Conservation (phyloP, 768 basidiomycete genomes). For the Rhodotorula graminis region DNA sequence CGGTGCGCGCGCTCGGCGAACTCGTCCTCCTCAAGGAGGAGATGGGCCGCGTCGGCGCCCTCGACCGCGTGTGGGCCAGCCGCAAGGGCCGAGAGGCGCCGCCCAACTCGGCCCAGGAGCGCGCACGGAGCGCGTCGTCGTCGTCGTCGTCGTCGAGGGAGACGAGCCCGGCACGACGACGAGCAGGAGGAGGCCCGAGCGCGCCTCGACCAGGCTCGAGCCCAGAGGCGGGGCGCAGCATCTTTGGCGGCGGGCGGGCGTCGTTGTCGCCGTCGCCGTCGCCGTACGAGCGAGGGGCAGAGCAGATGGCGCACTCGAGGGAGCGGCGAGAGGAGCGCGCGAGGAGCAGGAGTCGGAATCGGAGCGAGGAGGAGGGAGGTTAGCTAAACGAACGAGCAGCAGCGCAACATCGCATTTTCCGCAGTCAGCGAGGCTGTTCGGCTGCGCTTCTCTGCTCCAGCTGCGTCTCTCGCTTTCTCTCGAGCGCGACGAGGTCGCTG, state of each 20-base stretch:
- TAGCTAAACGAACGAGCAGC: no score
- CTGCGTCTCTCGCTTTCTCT: no score
- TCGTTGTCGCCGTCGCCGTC: background rate
- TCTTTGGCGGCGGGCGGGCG: background rate
- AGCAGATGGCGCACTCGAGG: background rate
- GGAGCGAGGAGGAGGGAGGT: background rate
- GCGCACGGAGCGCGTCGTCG: background rate
- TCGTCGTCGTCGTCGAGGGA: background rate
- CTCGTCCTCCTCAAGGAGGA: slow-evolving; percentile 45
- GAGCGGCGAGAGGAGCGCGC: background rate
- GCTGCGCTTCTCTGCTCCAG: no score
- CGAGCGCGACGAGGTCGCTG: no score
- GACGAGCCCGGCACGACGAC: background rate
- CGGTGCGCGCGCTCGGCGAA: slow-evolving; percentile 43
- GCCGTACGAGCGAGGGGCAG: background rate
- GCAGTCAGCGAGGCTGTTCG: no score
- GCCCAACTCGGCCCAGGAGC: background rate
- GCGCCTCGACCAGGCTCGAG: background rate
- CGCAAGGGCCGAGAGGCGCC: background rate
- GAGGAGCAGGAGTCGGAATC: background rate
- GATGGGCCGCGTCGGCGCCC: slow-evolving; percentile 28
- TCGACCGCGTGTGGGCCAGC: slow-evolving; percentile 25
- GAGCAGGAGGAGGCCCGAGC: background rate
- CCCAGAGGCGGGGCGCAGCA: background rate
- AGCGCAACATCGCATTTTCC: no score